Base-by-base conservation (phyloP, 2,329 filamentous ascomycete species). In the Capronia epimyces region DNA sequence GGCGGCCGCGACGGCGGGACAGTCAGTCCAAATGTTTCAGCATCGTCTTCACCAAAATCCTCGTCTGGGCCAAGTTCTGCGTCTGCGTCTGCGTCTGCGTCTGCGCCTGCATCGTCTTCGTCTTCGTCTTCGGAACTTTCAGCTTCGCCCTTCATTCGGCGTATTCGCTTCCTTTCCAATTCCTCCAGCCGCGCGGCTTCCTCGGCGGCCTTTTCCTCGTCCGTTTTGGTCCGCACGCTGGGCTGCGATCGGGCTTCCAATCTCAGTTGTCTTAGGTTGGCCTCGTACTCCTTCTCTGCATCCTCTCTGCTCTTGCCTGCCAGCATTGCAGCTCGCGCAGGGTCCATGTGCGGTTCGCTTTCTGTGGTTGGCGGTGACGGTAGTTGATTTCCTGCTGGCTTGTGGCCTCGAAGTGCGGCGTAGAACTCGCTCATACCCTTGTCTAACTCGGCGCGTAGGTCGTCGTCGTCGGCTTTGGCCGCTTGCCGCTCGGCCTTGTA, bases 401-500 rank as follows among this genome's bases (percentile, higher is more conserved):
- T 71, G 67, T 82, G 73, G 9, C 75, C 75, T 52, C 76, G 73
- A 20, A 98, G 72, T 34, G 95, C 78, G 46, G 78, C 75, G 57
- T 89, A 84, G 12, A 98, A 79, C 58, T 86, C 83, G 10, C 80
- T 78, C 55, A 97, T 76, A 34, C 89, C 87, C 66, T 90, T 84
- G 67, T 98, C 89, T 13, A 98, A 75, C 66, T 90, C 82, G 52
- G 84, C 83, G 52, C 89, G 80, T 47, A 96, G 69, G 59, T 95
- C 91, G 44, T 94, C 89, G 61, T 98, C 93, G 43, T 93, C 89
- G 55, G 97, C 93, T 65, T 95, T 96, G 22, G 82, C 82, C 53
- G 88, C 84, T 69, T 98, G 93, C 34, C 93, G 83, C 71, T 97
- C 90, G 65, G 91, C 90, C 71, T 95, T 97, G 77, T 96, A 80